Conservation (phyloP, 805 yeast genomes). For the Starmera dryadoides region DNA sequence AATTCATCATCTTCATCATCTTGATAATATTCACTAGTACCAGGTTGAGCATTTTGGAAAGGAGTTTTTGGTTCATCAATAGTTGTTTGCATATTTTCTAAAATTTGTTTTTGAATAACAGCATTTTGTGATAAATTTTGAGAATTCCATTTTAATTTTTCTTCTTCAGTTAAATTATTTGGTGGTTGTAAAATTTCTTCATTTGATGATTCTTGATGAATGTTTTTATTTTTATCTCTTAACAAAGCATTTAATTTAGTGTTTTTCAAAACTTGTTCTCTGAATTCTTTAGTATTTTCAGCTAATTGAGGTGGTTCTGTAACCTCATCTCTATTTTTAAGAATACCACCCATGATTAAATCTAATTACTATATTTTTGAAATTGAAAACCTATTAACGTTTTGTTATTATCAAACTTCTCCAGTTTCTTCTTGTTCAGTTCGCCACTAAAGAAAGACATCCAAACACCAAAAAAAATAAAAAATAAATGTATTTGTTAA, state of each 20-base stretch:
- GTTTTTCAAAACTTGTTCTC: slow-evolving; percentile 73
- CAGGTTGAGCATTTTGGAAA: slow-evolving; percentile 82
- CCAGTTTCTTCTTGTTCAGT: not conserved
- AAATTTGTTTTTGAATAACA: slow-evolving; percentile 59
- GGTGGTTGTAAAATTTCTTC: not conserved
- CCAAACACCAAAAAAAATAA: too few species aligned
- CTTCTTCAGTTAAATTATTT: slow-evolving; percentile 20
- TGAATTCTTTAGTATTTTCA: slow-evolving; percentile 34
- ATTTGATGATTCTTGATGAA: too few species aligned
- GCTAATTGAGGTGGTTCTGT: slow-evolving; percentile 16
- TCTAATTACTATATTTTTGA: not conserved
- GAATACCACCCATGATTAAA: slow-evolving; percentile 32
- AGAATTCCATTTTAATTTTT: slow-evolving; percentile 78
- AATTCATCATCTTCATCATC: slow-evolving; percentile 44
- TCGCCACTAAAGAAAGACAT: too few species aligned
- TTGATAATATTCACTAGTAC: slow-evolving; percentile 67
- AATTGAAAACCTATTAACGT: not conserved
- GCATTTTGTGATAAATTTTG: slow-evolving; percentile 56
- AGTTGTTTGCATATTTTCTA: slow-evolving; percentile 39
- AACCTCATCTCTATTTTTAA: slow-evolving; percentile 40
- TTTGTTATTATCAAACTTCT: not conserved
- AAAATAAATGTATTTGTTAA: too few species aligned
- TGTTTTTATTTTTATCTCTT: slow-evolving; percentile 12
- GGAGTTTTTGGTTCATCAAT: slow-evolving; percentile 97
- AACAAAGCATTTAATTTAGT: slow-evolving; percentile 68